These are phyloP conservation scores for Hypoxylon sp. DNA, from an alignment of 2,329 filamentous ascomycete genomes.

Conservation along the genomic window DNA sequence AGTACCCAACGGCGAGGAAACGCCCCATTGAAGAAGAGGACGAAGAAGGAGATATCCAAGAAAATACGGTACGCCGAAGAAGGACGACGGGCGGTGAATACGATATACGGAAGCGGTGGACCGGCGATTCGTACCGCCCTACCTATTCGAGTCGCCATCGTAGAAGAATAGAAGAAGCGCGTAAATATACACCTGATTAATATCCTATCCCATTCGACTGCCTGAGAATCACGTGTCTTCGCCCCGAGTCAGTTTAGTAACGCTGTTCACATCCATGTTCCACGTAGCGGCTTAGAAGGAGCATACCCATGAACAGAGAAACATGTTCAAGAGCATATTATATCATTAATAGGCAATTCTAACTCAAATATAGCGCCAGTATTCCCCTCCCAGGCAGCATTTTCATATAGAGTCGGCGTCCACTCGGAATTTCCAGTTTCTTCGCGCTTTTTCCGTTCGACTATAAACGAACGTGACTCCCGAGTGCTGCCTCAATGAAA, in stretches of 20 bases:
- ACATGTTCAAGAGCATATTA: not conserved
- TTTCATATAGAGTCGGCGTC: not conserved
- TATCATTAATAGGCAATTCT: not conserved
- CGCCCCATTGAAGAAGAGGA: constrained; percentile 25
- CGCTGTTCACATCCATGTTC: not conserved
- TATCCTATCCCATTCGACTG: not conserved
- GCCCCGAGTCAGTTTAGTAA: not conserved
- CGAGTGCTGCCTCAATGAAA: not conserved
- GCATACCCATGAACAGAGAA: not conserved
- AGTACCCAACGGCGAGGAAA: constrained; percentile 65
- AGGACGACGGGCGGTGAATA: constrained; percentile 11
- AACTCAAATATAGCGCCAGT: not conserved
- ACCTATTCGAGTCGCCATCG: constrained; percentile 30
- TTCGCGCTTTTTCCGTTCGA: not conserved
- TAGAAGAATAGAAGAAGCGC: constrained; percentile 11
- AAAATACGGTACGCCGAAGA: not conserved
- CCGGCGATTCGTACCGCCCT: constrained; percentile 47
- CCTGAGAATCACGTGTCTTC: not conserved
- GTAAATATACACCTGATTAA: constrained; percentile 26
- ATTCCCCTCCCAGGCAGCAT: not conserved
- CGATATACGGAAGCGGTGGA: constrained; percentile 27
- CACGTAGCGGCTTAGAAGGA: not conserved
- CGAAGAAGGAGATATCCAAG: constrained; percentile 4
- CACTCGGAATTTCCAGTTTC: not conserved
- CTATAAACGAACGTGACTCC: not conserved